These are phyloP conservation scores for Parietaria judaica DNA, from an alignment of 306 rosid species.

Conservation along the genomic window DNA sequence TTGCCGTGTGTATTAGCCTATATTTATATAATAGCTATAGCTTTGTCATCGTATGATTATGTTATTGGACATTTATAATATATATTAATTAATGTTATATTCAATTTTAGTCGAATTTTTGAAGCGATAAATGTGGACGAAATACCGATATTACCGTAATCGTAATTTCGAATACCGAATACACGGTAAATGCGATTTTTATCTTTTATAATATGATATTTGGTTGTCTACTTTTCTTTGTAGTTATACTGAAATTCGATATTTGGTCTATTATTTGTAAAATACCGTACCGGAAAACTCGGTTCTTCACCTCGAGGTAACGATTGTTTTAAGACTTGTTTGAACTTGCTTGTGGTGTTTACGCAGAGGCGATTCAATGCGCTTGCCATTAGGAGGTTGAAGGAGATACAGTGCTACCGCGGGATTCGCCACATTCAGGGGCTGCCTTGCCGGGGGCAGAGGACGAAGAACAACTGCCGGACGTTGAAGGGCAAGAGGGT, in stretches of 20 bases:
- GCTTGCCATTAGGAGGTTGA: conserved; percentile 71
- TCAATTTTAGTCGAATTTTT: too few relatives aligned
- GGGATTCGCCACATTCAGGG: conserved; percentile 88
- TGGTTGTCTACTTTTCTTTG: background rate
- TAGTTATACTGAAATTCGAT: background rate
- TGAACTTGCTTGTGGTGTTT: conserved; percentile 1
- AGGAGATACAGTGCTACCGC: conserved; percentile 89
- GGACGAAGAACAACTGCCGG: conserved; percentile 85
- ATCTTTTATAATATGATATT: too few relatives aligned
- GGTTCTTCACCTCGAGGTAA: background rate
- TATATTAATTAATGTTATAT: too few relatives aligned
- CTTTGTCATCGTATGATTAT: too few relatives aligned
- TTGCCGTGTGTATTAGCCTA: too few relatives aligned
- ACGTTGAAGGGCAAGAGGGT: conserved; percentile 91
- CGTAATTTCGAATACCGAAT: too few relatives aligned
- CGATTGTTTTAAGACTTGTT: background rate
- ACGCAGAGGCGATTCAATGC: conserved; percentile 82
- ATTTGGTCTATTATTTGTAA: background rate
- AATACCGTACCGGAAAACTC: background rate
- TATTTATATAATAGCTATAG: too few relatives aligned
- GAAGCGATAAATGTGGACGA: too few relatives aligned
- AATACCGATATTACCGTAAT: too few relatives aligned
- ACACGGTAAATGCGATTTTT: too few relatives aligned
- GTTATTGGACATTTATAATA: too few relatives aligned
- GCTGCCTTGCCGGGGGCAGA: conserved; percentile 90